Evolutionary conservation across 192 early-diverging fungal genomes (phyloP).

Genomic region (Coemansia biformis): DNA sequence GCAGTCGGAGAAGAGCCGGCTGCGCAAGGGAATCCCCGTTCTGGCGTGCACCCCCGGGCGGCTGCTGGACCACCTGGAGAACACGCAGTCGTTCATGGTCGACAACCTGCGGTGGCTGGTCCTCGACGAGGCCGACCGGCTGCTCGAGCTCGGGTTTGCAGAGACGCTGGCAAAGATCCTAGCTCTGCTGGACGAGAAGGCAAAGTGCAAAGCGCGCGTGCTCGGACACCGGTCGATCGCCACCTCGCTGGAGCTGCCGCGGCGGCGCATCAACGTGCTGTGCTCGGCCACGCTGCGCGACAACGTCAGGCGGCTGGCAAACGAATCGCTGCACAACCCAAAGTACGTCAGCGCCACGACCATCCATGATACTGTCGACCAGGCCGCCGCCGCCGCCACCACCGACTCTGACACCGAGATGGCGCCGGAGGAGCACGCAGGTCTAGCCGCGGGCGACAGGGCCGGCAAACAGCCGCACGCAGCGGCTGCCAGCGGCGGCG

Average conservation of each 20-base stretch:
- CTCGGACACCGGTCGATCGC: constrained; percentile 19
- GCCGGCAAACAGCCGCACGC: constrained; percentile 15
- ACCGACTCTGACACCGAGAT: constrained; percentile 8
- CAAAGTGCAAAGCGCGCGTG: constrained; percentile 14
- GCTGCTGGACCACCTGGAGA: constrained; percentile 79
- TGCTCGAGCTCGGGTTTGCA: constrained; percentile 92
- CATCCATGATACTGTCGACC: constrained; percentile 29
- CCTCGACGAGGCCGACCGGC: constrained; percentile 94
- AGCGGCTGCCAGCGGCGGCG: constrained; percentile 36
- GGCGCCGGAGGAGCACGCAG: constrained; percentile 18
- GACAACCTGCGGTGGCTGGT: constrained; percentile 91
- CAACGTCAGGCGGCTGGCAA: constrained; percentile 77
- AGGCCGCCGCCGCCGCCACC: constrained; percentile 28
- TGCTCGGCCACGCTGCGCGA: constrained; percentile 92
- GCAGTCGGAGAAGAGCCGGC: constrained; percentile 71
- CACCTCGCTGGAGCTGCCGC: constrained; percentile 53
- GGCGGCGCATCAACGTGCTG: constrained; percentile 65
- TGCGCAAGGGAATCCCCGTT: constrained; percentile 83
- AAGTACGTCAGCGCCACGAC: constrained; percentile 66
- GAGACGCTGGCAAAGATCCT: constrained; percentile 69
- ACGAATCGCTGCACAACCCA: constrained; percentile 71
- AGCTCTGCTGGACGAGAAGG: constrained; percentile 54
- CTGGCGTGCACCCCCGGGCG: constrained; percentile 95
- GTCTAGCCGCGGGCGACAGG: too few species aligned
- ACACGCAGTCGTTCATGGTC: constrained; percentile 76